Conservation (phyloP, 495 filamentous ascomycete species). For the Pseudevernia furfuracea region DNA sequence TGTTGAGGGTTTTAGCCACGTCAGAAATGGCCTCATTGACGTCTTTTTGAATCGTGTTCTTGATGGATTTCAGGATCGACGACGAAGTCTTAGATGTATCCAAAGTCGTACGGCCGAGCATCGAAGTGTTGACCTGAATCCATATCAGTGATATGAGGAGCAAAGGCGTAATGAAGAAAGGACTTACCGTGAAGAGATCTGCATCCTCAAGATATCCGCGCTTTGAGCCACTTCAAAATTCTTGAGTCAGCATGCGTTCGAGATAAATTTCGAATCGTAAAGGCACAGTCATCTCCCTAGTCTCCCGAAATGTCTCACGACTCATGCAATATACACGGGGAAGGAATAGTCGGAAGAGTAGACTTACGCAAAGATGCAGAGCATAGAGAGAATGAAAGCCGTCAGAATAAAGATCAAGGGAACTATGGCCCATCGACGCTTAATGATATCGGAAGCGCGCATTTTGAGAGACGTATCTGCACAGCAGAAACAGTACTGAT, state of each 20-base stretch:
- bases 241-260: constrained; percentile 45
- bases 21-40: constrained; percentile 37
- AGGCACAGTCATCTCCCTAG: background rate
- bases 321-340: constrained; percentile 28
- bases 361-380: constrained; percentile 56
- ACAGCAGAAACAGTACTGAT: constrained; percentile 8
- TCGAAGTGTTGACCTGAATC: constrained; percentile 55
- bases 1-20: constrained; percentile 43
- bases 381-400: constrained; percentile 58
- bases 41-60: constrained; percentile 24
- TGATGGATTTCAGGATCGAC: constrained; percentile 25
- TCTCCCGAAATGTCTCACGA: constrained; percentile 45
- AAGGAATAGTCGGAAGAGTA: background rate
- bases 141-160: constrained; percentile 7
- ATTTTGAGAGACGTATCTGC: constrained; percentile 4
- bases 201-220: constrained; percentile 52
- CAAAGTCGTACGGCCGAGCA: constrained; percentile 47
- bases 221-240: constrained; percentile 2
- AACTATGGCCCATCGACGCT: constrained; percentile 5
- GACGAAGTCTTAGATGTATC: constrained; percentile 24
- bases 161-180: constrained; percentile 15
- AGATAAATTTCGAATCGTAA: background rate
- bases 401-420: constrained; percentile 28
- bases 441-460: constrained; percentile 1
- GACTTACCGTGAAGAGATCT: constrained; percentile 57